Base-by-base conservation (phyloP, 2,329 filamentous ascomycete genomes). In the Epichloe sylvatica region DNA sequence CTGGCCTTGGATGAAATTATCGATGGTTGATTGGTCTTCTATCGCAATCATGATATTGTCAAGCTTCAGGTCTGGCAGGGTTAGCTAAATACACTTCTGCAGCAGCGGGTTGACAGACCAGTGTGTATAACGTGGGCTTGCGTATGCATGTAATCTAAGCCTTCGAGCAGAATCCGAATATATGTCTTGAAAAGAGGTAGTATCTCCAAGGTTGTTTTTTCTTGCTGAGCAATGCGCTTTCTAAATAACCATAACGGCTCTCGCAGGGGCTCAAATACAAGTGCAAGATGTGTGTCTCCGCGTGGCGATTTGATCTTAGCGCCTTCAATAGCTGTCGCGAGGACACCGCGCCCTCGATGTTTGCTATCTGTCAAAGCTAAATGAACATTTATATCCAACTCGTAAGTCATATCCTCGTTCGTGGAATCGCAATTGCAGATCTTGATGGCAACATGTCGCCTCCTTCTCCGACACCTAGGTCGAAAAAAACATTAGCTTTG, bases 41-140 rank as follows among this genome's bases (percentile, higher is more conserved):
- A 60, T 51, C 1, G 50, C 54, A 38, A 58, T 47, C 49, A 60
- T 52, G 15, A 60, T 56, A 13, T 59, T 59, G 35, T 60, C 55
- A 4, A 54, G 40, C 35, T 59, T 60, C 2, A 59, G 23, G 38
- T 59, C 57, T 59, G 25, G 21, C 13, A 13, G 30, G 44, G 21
- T 38, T 21, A 45, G 33, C 34, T 15, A 1, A 11, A 17, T 37
- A 23, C 2, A 30, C 43, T 25, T 40, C 1, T 21, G 17, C 5
- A 42, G 15, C 12, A 13, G 35, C 25, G 21, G 35, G 12, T 25
- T 40, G 11, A 52, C 54, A 35, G 61, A 69, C 67, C 68, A 46
- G 67, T 72, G 55, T 74, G 70, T 21, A 71, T 62, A 50, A 74
- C 56, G 36, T 66, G 64, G 57, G 64, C 67, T 54, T 71, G 64